These are phyloP conservation scores for Prunus kanzakura DNA, from an alignment of 306 rosid genomes.

Conservation along the genomic window DNA sequence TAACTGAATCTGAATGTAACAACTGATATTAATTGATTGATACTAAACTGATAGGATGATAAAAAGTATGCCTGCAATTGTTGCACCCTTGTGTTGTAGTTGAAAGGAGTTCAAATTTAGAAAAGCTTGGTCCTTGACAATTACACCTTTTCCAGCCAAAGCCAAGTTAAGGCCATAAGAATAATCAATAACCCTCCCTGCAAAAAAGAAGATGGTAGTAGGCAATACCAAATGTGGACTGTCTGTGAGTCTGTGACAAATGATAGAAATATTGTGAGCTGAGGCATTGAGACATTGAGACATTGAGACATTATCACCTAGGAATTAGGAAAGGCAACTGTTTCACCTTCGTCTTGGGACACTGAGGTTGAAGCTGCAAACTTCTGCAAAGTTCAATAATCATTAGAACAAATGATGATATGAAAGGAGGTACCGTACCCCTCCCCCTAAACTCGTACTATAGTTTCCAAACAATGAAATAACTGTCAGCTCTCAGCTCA, in stretches of 20 bases:
- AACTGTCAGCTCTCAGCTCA: not conserved
- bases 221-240: too few species aligned
- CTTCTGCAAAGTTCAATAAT: conserved; percentile 12
- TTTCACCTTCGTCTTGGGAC: conserved; percentile 9
- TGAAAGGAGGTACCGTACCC: too few species aligned
- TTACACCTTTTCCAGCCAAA: conserved; percentile 43
- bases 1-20: not conserved
- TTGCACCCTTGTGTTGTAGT: conserved; percentile 39
- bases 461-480: too few species aligned
- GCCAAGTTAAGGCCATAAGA: conserved; percentile 34
- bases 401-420: not conserved
- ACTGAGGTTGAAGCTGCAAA: conserved; percentile 5
- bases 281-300: too few species aligned
- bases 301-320: too few species aligned
- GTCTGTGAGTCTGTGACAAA: too few species aligned
- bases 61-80: conserved; percentile 19
- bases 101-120: conserved; percentile 31
- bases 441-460: too few species aligned
- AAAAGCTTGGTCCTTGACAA: conserved; percentile 36
- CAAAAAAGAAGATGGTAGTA: not conserved
- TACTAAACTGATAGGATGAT: too few species aligned
- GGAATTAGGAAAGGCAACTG: not conserved
- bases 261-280: not conserved
- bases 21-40: not conserved
- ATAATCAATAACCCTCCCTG: conserved; percentile 19